Base-by-base conservation (phyloP, 768 basidiomycete species). In the Tremella mesenterica region DNA sequence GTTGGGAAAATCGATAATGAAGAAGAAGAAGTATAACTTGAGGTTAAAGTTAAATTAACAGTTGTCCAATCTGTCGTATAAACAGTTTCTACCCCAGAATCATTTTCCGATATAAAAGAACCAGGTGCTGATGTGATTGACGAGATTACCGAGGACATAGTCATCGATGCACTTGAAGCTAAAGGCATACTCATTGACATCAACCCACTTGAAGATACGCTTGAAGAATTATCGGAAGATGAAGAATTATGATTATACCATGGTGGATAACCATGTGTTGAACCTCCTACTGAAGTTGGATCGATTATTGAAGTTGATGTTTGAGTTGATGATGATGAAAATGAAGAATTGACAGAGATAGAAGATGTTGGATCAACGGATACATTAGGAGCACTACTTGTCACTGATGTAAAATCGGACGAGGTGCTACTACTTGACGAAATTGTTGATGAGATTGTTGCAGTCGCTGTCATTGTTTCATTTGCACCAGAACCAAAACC, bases 31-130 rank as follows among this genome's bases (percentile, higher is more conserved):
- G 54, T 49, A 16, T 44, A 30, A 30, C 55, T 52, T 21, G 49
- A 33, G 21, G 69, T 71, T 61, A 69, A 67, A 30, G 70, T 71
- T 16, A 69, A 61, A 27, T 69, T 60, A 29, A 65, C 63, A 13
- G 55, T 62, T 16, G 57, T 58, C 50, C 52, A 60, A 30, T 48
- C 44, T 7, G 70, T 71, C 13, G 62, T 14, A 27, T 57, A 64
- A 34, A 54, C 65, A 1, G 67, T 71, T 1, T 48, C 57, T 13
- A 71, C 58, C 12, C 67, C 69, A 38, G 60, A 48, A 6, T 66
- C 69, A 48, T 64, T 61, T 47, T 61, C 61, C 3, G 36, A 38
- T 12, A 59, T 55, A 7, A 56, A 48, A 6, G 18, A 23, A 21
- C 56, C 28, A 6, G 55, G 30, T 21, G 54, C 16, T 30, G 60